These are phyloP conservation scores for Trichosporon sp. DNA, from an alignment of 1,284 basidiomycete species.

Conservation along the genomic window DNA sequence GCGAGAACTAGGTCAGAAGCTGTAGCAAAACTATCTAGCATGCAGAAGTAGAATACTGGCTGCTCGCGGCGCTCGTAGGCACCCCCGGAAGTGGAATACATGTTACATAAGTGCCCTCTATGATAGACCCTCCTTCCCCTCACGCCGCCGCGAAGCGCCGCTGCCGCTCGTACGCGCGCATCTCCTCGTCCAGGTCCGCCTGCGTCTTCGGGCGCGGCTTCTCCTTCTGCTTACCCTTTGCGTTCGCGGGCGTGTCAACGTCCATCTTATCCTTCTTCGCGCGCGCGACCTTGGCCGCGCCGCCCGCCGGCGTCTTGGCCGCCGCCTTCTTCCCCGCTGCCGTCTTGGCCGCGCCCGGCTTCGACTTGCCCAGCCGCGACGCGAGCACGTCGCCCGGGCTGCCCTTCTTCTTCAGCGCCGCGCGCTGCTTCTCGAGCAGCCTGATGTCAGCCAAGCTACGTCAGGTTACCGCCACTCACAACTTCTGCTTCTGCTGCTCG, in stretches of 20 bases:
- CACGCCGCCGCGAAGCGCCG: slow-evolving; percentile 32
- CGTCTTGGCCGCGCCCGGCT: slow-evolving; percentile 2
- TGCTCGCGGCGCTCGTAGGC: too few species aligned
- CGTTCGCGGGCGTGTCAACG: slow-evolving; percentile 25
- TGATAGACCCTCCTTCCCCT: neutral
- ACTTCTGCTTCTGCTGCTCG: slow-evolving; percentile 31
- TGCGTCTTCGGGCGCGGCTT: slow-evolving; percentile 38
- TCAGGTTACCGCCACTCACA: slow-evolving; percentile 22
- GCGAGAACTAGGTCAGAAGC: neutral
- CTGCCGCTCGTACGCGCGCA: slow-evolving; percentile 37
- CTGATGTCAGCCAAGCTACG: slow-evolving; percentile 18
- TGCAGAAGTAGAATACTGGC: too few species aligned
- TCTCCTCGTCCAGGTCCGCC: slow-evolving; percentile 44
- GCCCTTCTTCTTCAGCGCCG: slow-evolving; percentile 26
- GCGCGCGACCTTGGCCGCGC: slow-evolving; percentile 31
- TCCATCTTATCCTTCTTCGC: slow-evolving; percentile 37
- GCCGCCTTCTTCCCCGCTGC: slow-evolving; percentile 11
- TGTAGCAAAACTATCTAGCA: neutral
- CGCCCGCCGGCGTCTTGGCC: neutral
- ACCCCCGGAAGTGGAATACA: neutral
- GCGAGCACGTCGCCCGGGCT: slow-evolving; percentile 33
- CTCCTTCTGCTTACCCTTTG: slow-evolving; percentile 15
- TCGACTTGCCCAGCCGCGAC: slow-evolving; percentile 27
- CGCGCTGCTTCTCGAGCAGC: slow-evolving; percentile 38
- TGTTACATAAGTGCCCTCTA: slow-evolving; percentile 1